Percentiles rank a stretch among this genome's conserved stretches.
phyloP scores from a whole-genome alignment of 768 basidiomycete genomes.

The Termitomyces sp. region DNA sequence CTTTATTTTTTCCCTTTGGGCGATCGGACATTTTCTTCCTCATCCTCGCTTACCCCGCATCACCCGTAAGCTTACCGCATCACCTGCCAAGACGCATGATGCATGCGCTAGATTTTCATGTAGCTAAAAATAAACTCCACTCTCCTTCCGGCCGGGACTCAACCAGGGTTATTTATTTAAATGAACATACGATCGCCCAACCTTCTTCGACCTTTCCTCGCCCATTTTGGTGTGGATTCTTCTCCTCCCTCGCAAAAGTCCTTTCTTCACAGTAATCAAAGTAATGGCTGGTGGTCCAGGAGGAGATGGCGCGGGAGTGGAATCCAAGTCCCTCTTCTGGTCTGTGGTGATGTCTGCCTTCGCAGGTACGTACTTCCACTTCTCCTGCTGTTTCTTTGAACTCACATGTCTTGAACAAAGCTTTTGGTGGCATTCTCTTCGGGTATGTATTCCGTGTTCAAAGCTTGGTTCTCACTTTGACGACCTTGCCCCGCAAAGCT shows the following conservation, averaged over 20 bases:
- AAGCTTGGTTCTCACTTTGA: background rate
- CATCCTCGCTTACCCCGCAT: background rate
- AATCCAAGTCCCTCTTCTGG: conserved; percentile 29
- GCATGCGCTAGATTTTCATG: conserved; percentile 2
- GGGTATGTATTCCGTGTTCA: conserved; percentile 20
- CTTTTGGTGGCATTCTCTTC: conserved; percentile 49
- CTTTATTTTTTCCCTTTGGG: background rate
- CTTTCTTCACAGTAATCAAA: conserved; percentile 3
- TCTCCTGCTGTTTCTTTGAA: background rate
- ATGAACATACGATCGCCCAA: background rate
- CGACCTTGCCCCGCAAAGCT: conserved; percentile 40
- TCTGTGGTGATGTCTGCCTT: conserved; percentile 36
- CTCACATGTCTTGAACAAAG: conserved; percentile 9
- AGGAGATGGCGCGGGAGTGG: conserved; percentile 29
- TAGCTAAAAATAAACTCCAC: conserved; percentile 6
- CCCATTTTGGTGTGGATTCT: background rate
- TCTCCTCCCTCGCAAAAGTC: background rate
- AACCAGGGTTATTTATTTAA: background rate
- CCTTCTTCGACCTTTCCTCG: conserved; percentile 5
- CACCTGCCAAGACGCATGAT: background rate
- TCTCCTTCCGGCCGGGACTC: conserved; percentile 9
- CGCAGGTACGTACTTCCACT: conserved; percentile 27
- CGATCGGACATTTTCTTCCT: conserved; percentile 1
- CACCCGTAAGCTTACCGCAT: background rate
- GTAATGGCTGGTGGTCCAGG: conserved; percentile 31